phyloP scores from a whole-genome alignment of 1,139 yeast genomes.

The Meyerozyma smithsonii region DNA sequence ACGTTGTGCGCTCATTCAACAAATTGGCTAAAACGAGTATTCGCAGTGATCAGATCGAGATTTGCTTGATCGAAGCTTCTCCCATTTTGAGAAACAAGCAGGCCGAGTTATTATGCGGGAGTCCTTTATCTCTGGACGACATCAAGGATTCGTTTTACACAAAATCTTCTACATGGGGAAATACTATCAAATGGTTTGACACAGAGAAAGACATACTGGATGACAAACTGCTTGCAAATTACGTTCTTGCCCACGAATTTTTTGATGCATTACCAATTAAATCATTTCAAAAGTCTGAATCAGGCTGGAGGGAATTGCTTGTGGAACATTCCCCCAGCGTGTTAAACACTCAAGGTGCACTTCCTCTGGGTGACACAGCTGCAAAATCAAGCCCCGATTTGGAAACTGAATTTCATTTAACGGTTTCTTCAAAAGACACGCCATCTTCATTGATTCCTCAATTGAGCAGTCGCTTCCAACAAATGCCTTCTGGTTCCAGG shows the following conservation, averaged over 20 bases:
- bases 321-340: slow-evolving; percentile 52
- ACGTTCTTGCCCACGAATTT: slow-evolving; percentile 77
- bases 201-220: slow-evolving; percentile 54
- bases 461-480: slow-evolving; percentile 46
- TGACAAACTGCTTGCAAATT: slow-evolving; percentile 43
- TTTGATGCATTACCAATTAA: slow-evolving; percentile 84
- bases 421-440: slow-evolving; percentile 56
- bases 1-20: slow-evolving; percentile 47
- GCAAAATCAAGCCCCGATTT: slow-evolving; percentile 12
- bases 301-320: slow-evolving; percentile 75
- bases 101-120: slow-evolving; percentile 44
- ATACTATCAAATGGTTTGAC: slow-evolving; percentile 62
- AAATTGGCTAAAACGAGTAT: slow-evolving; percentile 26
- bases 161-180: slow-evolving; percentile 50
- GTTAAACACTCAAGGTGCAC: slow-evolving; percentile 32
- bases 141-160: slow-evolving; percentile 29
- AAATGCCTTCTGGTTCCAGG: slow-evolving; percentile 51
- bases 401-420: slow-evolving; percentile 52
- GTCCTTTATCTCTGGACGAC: slow-evolving; percentile 12
- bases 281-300: slow-evolving; percentile 54
- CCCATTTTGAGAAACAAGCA: slow-evolving; percentile 60
- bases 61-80: slow-evolving; percentile 71
- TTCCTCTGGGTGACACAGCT: slow-evolving; percentile 12
- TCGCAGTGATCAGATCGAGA: slow-evolving; percentile 25
- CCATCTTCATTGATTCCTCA: slow-evolving; percentile 60